phyloP scores from a whole-genome alignment of 2,329 filamentous ascomycete genomes.

The Talaromyces sp. region DNA sequence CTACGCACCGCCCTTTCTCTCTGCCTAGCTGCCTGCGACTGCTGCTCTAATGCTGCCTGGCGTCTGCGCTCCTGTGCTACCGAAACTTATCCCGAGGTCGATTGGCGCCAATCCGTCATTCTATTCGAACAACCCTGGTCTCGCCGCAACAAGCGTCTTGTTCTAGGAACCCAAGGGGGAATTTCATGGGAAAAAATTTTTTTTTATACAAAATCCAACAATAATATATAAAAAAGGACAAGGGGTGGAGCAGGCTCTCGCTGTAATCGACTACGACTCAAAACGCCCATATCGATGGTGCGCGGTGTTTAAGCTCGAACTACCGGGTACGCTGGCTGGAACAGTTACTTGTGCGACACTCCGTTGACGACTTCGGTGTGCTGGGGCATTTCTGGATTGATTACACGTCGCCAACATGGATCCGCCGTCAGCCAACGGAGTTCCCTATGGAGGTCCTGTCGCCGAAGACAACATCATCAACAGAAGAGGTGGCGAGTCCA shows the following conservation, averaged over 20 bases:
- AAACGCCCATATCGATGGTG: slow-evolving; percentile 8
- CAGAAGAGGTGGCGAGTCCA: slow-evolving; percentile 86
- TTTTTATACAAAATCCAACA: neutral
- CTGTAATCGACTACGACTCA: neutral
- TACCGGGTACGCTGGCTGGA: slow-evolving; percentile 14
- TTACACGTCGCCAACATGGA: slow-evolving; percentile 27
- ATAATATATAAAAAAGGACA: neutral
- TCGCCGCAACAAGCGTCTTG: neutral
- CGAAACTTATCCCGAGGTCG: neutral
- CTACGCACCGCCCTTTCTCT: neutral
- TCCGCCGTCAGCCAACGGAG: slow-evolving; percentile 27
- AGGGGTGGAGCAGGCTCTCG: slow-evolving; percentile 1
- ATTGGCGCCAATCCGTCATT: neutral
- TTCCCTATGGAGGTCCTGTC: slow-evolving; percentile 46
- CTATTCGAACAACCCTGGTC: neutral
- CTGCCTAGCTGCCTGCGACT: neutral
- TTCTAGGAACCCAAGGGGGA: neutral
- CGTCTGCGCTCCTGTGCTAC: neutral
- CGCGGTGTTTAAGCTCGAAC: neutral
- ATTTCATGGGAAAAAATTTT: neutral
- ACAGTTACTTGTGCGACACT: slow-evolving; percentile 9
- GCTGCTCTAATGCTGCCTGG: neutral
- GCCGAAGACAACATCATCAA: slow-evolving; percentile 95
- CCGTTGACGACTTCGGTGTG: slow-evolving; percentile 12
- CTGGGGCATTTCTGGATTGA: slow-evolving; percentile 8